Percentiles rank a stretch among this genome's conserved stretches.
Evolutionary conservation across 768 basidiomycete species (phyloP).

Genomic region (Trametopsis cervina): DNA sequence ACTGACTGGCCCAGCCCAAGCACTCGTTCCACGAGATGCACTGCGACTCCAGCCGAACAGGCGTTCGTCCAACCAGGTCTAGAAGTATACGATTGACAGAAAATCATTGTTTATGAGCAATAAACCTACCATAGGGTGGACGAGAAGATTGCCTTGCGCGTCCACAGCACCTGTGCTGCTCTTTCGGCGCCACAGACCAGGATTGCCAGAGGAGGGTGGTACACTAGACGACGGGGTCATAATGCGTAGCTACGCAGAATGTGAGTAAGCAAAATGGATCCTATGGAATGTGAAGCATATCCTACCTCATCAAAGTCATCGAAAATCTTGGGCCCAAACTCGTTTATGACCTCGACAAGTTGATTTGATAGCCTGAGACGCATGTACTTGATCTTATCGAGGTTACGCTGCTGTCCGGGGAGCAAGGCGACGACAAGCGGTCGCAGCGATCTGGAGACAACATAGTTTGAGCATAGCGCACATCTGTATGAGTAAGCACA

Average conservation of each 20-base stretch:
- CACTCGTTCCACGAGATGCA: conserved; percentile 72
- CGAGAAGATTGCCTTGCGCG: conserved; percentile 76
- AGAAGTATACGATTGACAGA: conserved; percentile 4
- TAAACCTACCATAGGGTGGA: conserved; percentile 75
- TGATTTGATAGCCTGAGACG: conserved; percentile 76
- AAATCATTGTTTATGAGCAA: conserved; percentile 15
- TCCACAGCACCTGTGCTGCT: conserved; percentile 79
- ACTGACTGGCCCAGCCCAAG: conserved; percentile 64
- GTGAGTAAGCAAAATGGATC: neutral
- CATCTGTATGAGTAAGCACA: conserved; percentile 7
- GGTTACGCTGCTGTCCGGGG: conserved; percentile 80
- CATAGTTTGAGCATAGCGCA: conserved; percentile 2
- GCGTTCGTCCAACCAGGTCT: conserved; percentile 89
- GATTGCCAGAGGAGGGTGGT: conserved; percentile 69
- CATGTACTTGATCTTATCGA: conserved; percentile 69
- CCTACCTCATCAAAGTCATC: conserved; percentile 80
- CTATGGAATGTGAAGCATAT: conserved; percentile 4
- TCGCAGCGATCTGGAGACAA: conserved; percentile 65
- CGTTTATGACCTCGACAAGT: conserved; percentile 75
- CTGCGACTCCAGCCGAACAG: conserved; percentile 89
- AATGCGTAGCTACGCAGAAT: conserved; percentile 60
- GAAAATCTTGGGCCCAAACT: conserved; percentile 82
- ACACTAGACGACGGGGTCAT: conserved; percentile 78
- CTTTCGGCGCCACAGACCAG: conserved; percentile 75
- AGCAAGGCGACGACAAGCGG: conserved; percentile 83